Base-by-base conservation (phyloP, 2,329 filamentous ascomycete species). In the Cercospora sp. region DNA sequence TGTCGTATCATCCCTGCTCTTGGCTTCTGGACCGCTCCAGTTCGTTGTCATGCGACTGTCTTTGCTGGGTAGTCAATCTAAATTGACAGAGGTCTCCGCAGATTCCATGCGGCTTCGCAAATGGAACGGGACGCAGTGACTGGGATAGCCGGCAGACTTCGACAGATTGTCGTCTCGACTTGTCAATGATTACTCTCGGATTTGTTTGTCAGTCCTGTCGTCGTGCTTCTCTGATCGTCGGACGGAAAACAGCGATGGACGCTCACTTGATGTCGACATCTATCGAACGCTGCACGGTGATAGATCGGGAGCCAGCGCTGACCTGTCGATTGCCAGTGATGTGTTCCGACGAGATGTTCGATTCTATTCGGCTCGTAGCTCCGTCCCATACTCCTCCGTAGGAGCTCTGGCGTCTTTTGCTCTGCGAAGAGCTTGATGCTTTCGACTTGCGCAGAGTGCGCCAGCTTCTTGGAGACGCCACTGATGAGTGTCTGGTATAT, bases 271-370 rank as follows among this genome's bases (percentile, higher is more conserved):
- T 39, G 23, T 64, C 60, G 13, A 67, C 36, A 60, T 36, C 55
- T 45, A 67, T 60, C 18, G 60, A 64, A 42, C 55, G 61, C 31
- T 67, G 60, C 26, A 67, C 65, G 61, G 55, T 67, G 20, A 67
- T 67, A 7, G 65, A 64, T 23, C 36, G 13, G 9, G 55, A 67
- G 5, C 45, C 62, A 57, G 55, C 30, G 26, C 57, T 61, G 53
- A 57, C 58, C 39, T 64, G 62, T 7, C 57, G 57, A 45, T 45
- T 8, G 5, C 42, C 45, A 18, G 23, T 8, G 13, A 53, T 23
- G 33, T 58, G 66, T 20, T 64, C 60, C 7, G 66, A 61, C 10
- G 61, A 65, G 23, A 67, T 60, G 33, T 45, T 67, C 2, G 61
- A 64, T 12, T 67, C 61, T 13, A 57, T 60, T 28, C 31, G 8